A percentile compares a stretch with the other conserved stretches of the same genome.
Evolutionary conservation across 2,329 filamentous ascomycete species (phyloP).

Genomic region (Aspergillus luchuensis): DNA sequence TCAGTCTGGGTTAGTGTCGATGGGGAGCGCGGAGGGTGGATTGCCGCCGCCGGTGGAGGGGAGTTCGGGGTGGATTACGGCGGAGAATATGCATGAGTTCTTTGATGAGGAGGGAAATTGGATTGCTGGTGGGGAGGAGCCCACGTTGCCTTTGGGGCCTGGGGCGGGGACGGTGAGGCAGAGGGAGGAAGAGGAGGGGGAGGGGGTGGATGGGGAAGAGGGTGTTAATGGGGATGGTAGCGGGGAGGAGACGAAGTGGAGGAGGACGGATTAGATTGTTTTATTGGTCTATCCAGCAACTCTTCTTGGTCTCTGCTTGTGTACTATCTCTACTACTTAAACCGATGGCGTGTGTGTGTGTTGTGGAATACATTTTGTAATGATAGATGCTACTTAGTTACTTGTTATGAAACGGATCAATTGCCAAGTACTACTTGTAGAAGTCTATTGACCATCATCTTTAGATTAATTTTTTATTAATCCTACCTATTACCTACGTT

Average conservation of each 20-base stretch:
- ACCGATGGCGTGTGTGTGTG: background rate
- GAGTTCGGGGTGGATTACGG: slow-evolving; percentile 67
- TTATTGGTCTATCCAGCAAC: too few species aligned
- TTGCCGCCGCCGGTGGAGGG: slow-evolving; percentile 52
- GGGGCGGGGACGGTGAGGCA: slow-evolving; percentile 67
- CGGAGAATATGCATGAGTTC: slow-evolving; percentile 83
- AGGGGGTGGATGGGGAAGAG: slow-evolving; percentile 38
- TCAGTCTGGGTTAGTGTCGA: slow-evolving; percentile 40
- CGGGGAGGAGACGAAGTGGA: slow-evolving; percentile 55
- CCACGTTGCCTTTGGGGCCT: slow-evolving; percentile 47
- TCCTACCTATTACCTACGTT: slow-evolving; percentile 18
- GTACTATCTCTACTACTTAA: too few species aligned
- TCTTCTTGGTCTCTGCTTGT: too few species aligned
- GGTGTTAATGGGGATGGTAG: slow-evolving; percentile 38
- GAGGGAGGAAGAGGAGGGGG: slow-evolving; percentile 58
- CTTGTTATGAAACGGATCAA: background rate
- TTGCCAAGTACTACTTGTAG: background rate
- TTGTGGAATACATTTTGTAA: slow-evolving; percentile 7
- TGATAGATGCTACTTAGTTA: background rate
- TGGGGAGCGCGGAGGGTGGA: slow-evolving; percentile 39
- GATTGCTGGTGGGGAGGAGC: slow-evolving; percentile 57
- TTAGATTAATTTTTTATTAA: slow-evolving; percentile 7
- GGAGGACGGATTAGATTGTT: slow-evolving; percentile 47
- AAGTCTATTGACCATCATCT: background rate
- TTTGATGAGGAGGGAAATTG: slow-evolving; percentile 82